Evolutionary conservation across 2,329 filamentous ascomycete species (phyloP), one percentile per base, ranked within the genome.

Genomic region (Colletotrichum sp.): DNA sequence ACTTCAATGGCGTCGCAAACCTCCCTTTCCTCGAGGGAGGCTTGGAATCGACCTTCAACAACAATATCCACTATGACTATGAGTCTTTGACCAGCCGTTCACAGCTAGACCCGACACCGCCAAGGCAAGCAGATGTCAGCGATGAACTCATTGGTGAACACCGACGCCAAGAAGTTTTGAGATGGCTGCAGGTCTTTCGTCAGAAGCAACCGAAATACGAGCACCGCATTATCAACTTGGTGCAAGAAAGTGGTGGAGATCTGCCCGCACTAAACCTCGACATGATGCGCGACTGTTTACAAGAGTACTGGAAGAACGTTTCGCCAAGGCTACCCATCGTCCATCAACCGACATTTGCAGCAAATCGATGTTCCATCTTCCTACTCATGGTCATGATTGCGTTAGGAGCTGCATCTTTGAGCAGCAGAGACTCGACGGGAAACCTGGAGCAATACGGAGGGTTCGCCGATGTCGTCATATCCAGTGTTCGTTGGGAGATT

Each of bases 251-350:
- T 36, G 84, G 81, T 15, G 86, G 84, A n/a, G 87, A 89, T 77
- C 72, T 87, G 8, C 86, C 87, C 0, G 84, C 82, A 1, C 86
- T 98, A 77, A 95, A 92, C 81, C 84, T 96, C 66, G 92, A 94
- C 65, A 96, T 96, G 92, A 93, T 98, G 90, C 93, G 95, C 80
- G 94, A 94, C 16, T 98, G 96, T 81, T 91, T 96, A 77, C 90
- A 92, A n/a, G 95, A 95, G 60, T 98, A 95, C 84, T 98, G 96
- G 96, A 91, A 94, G 68, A 92, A 95, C 80, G 95, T 98, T 72
- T 95, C 96, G 77, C 93, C 95, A 9, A 95, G 98, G 78, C 87
- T 98, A 70, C 96, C 96, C 12, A 96, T 98, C 75, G 88, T 98
- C 52, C 96, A 98, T 82, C 94, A 95, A 80, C 95, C 95, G 2